These are phyloP conservation scores for Ophiocordyceps robertsii DNA, from an alignment of 2,329 filamentous ascomycete genomes.

Conservation along the genomic window DNA sequence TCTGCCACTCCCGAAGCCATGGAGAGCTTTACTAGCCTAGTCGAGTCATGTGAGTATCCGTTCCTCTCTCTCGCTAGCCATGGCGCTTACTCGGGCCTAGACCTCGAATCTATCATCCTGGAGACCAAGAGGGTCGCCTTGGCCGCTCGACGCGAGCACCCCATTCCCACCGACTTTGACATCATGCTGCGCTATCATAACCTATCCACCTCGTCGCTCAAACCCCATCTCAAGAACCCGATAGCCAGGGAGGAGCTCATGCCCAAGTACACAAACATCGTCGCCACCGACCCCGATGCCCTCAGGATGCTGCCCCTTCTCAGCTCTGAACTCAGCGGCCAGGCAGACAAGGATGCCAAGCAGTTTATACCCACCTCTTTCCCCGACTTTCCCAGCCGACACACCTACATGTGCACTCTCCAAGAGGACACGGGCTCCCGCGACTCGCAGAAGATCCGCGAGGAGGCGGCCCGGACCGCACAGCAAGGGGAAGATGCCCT, in stretches of 20 bases:
- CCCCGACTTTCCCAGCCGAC: slow-evolving; percentile 48
- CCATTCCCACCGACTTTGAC: slow-evolving; percentile 45
- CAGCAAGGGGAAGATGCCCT: slow-evolving; percentile 50
- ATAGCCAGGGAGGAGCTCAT: slow-evolving; percentile 25
- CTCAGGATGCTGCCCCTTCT: slow-evolving; percentile 30
- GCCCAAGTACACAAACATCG: slow-evolving; percentile 23
- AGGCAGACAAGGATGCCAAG: slow-evolving; percentile 39
- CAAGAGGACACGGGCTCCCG: slow-evolving; percentile 30
- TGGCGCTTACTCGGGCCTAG: slow-evolving; percentile 19
- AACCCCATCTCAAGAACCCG: slow-evolving; percentile 42
- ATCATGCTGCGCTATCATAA: slow-evolving; percentile 37
- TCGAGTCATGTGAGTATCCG: slow-evolving; percentile 40
- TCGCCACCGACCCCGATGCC: slow-evolving; percentile 24
- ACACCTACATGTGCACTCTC: slow-evolving; percentile 49
- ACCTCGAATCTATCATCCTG: slow-evolving; percentile 33
- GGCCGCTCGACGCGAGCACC: slow-evolving; percentile 35
- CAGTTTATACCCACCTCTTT: slow-evolving; percentile 44
- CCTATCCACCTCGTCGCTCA: slow-evolving; percentile 34
- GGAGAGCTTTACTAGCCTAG: slow-evolving; percentile 41
- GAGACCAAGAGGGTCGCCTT: slow-evolving; percentile 33
- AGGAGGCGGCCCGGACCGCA: slow-evolving; percentile 44
- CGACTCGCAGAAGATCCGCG: slow-evolving; percentile 44
- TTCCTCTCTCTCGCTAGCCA: background rate
- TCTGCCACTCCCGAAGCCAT: slow-evolving; percentile 40
- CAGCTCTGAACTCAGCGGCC: slow-evolving; percentile 43